A percentile compares a stretch with the other conserved stretches of the same genome.
Evolutionary conservation across 805 yeast species (phyloP).

Genomic region (Debaryomyces castellii): DNA sequence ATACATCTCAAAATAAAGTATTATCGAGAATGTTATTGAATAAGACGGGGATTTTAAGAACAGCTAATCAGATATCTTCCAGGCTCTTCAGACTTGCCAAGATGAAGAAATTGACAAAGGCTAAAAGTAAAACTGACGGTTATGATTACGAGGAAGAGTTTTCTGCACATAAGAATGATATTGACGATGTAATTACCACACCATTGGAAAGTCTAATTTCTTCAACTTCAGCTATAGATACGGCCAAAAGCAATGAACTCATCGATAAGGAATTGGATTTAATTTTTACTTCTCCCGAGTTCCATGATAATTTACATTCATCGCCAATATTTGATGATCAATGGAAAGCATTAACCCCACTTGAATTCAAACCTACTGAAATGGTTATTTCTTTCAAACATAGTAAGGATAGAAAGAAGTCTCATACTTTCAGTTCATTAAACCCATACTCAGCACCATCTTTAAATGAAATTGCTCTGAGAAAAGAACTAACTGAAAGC

Average conservation of each 20-base stretch:
- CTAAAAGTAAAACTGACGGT: neutral
- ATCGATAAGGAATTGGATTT: constrained; percentile 31
- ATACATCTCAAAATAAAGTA: constrained; percentile 39
- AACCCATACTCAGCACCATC: constrained; percentile 1
- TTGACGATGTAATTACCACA: constrained; percentile 26
- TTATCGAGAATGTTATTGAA: constrained; percentile 39
- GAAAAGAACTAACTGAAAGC: constrained; percentile 4
- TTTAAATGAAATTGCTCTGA: constrained; percentile 4
- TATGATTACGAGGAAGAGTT: constrained; percentile 3
- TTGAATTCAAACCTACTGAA: constrained; percentile 6
- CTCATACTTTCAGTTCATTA: constrained; percentile 9
- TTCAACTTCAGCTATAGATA: constrained; percentile 1
- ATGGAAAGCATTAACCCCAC: neutral
- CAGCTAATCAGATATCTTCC: constrained; percentile 37
- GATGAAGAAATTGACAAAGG: constrained; percentile 20
- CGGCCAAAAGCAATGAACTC: constrained; percentile 19
- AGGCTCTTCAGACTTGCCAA: constrained; percentile 29
- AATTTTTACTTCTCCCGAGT: constrained; percentile 26
- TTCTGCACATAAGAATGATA: constrained; percentile 9
- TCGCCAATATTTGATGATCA: constrained; percentile 4
- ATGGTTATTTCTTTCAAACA: constrained; percentile 8
- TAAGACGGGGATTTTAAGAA: constrained; percentile 34
- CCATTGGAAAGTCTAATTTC: constrained; percentile 26
- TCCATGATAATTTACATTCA: constrained; percentile 7
- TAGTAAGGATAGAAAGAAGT: neutral